Base-by-base conservation (phyloP, 2,329 filamentous ascomycete genomes). In the Paecilomyces dactylethromorphus region DNA sequence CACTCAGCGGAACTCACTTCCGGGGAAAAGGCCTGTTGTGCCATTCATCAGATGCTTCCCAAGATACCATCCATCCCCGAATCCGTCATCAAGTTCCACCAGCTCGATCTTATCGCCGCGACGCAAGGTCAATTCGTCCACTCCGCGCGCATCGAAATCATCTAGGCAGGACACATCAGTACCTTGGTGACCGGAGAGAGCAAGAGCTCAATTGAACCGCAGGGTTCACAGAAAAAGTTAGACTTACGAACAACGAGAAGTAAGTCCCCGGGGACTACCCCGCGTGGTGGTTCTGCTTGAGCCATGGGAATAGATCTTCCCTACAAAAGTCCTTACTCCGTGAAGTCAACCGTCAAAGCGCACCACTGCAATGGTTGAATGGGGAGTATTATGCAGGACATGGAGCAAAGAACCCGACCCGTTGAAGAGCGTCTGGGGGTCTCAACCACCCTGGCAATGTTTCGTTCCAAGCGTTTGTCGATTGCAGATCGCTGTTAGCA, bases 91-190 rank as follows among this genome's bases (percentile, higher is more conserved):
- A 62, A 85, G 76, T 72, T 87, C 85, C 32, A 87, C 80, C 57
- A 87, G 75, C 71, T 86, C 81, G 64, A 87, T 82, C 65, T 82
- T 81, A 67, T 87, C 84, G 53, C 84, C 92, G 70, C 95, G 95
- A 58, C 85, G 81, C 64, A 99, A 82, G 66, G 86, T 95, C 70
- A 99, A 82, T 81, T 99, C 94, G 77, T 99, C 94, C 59, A 90
- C 89, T 74, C 92, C 95, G 65, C 94, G 87, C 59, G 93, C 92
- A 66, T 87, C 81, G 74, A 99, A 97, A 76, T 97, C 92, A 77
- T 99, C 91, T 96, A 65, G n/a, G 52, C n/a, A 56, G 22, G 12
- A 13, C 29, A 8, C 54, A 54, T 64, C 53, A 64, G 61, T 56
- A 58, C 21, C 56, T 72, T 77, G 58, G 59, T 45, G 59, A 56